Evolutionary conservation across 176 grass and related monocot genomes (phyloP).

Genomic region (Ananas comosus): DNA sequence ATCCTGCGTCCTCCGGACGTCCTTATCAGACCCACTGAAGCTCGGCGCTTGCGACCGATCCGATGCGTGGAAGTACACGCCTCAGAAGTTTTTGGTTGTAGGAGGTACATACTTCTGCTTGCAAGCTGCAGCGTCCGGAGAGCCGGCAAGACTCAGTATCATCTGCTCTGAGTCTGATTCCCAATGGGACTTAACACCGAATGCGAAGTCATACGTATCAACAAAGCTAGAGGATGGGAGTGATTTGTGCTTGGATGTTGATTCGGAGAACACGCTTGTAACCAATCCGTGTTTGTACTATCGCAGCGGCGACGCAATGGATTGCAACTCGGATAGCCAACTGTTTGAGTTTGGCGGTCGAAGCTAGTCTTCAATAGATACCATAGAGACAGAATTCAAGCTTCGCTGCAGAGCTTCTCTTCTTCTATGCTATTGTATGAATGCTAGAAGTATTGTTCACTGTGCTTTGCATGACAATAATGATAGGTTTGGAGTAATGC

Average conservation of each 20-base stretch:
- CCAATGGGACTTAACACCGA: conserved; percentile 18
- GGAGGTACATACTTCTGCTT: conserved; percentile 33
- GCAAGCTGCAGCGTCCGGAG: conserved; percentile 3
- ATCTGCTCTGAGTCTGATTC: conserved; percentile 24
- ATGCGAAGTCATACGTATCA: conserved; percentile 1
- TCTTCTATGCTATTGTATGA: no score
- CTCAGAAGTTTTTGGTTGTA: conserved; percentile 27
- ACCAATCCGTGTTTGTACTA: conserved; percentile 21
- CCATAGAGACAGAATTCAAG: no score
- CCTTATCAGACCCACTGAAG: conserved; percentile 2
- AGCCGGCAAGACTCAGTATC: conserved; percentile 18
- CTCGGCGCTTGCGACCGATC: conserved; percentile 21
- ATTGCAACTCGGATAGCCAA: conserved; percentile 2
- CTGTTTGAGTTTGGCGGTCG: conserved; percentile 17
- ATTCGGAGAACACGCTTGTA: conserved; percentile 18
- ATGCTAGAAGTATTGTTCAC: no score
- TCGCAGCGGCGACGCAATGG: no score
- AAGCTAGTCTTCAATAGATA: no score
- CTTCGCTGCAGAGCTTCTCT: no score
- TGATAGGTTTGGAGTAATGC: no score
- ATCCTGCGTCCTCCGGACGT: conserved; percentile 17
- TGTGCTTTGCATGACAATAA: no score
- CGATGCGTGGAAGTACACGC: conserved; percentile 25
- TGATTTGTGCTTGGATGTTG: conserved; percentile 25
- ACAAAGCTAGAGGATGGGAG: background rate